Conservation (phyloP, 345 rosid genomes). For the Streptanthus diversifolius region DNA sequence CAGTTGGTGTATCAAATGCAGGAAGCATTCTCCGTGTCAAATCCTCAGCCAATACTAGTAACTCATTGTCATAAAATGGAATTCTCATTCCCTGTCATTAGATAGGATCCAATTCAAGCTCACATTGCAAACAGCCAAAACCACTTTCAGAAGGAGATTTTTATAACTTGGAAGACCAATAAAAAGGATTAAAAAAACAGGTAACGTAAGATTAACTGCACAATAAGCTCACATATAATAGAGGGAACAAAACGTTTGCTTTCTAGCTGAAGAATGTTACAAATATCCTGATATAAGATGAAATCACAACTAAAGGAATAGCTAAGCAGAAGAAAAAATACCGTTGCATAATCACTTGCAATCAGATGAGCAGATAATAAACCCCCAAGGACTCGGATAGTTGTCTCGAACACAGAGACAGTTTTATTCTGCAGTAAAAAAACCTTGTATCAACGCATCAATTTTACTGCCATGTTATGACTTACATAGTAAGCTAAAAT, state of each 20-base stretch:
- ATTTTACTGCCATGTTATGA: background rate
- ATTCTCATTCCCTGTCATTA: conserved; percentile 75
- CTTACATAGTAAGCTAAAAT: background rate
- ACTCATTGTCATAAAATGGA: conserved; percentile 74
- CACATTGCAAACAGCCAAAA: background rate
- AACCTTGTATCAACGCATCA: background rate
- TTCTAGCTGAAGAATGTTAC: conserved; percentile 2
- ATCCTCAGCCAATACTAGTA: conserved; percentile 82
- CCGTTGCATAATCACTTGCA: conserved; percentile 98
- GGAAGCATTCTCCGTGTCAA: conserved; percentile 79
- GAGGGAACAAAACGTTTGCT: background rate
- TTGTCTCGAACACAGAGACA: conserved; percentile 88
- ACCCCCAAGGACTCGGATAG: conserved; percentile 93
- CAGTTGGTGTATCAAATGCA: conserved; percentile 98
- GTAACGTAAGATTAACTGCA: background rate
- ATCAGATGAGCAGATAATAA: conserved; percentile 97
- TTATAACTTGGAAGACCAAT: no score
- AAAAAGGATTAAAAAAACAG: background rate
- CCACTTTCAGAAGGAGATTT: background rate
- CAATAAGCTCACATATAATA: background rate
- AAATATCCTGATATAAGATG: background rate
- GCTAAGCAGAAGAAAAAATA: conserved; percentile 25
- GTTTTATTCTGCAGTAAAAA: conserved; percentile 79
- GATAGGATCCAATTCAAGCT: background rate
- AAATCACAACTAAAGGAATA: conserved; percentile 4